Base-by-base conservation (phyloP, 805 yeast genomes). In the Geotrichum ghanense region DNA sequence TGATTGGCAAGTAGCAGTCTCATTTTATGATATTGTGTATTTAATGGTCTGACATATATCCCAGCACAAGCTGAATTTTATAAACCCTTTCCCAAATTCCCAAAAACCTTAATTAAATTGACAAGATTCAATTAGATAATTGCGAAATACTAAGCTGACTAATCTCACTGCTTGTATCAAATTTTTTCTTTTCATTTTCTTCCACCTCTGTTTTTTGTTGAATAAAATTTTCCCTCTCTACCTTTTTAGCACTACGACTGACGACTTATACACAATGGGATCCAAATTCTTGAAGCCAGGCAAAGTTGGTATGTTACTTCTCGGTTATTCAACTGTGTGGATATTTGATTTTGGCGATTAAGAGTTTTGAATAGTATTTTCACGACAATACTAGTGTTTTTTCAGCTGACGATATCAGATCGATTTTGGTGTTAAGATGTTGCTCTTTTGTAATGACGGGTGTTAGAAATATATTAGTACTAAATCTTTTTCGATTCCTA, bases 231-330 rank as follows among this genome's bases (percentile, higher is more conserved):
- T 31, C 37, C 27, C 37, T 31, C 16, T 19, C 37, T n/a, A n/a
- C n/a, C 37, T 19, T 31, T 31, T 31, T 12, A 24, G 27, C 27
- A 7, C 7, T 31, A 31, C 37, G 37, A 31, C 37, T 31, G 16
- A 31, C 37, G 37, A 31, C 37, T n/a, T 6, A 31, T 31, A 31
- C 37, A 31, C 37, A 75, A 89, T 88, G 96, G 95, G 56, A 49
- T 54, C 95, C 78, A 92, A 92, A 78, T 90, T 92, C 83, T 82
- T 92, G 78, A 92, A 90, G 80, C 85, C 97, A 73, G 97, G 97
- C 81, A 88, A 84, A 84, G 97, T 90, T 83, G 97, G 90, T 83
- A 81, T 71, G 92, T 81, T 31, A 19, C n/a, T n/a, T n/a, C n/a
- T n/a, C n/a, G n/a, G n/a, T n/a, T n/a, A n/a, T n/a, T n/a, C n/a